Percentiles rank a stretch among this genome's conserved stretches.
Conservation (phyloP, 163 green algal species). For the Volvox carteri region DNA sequence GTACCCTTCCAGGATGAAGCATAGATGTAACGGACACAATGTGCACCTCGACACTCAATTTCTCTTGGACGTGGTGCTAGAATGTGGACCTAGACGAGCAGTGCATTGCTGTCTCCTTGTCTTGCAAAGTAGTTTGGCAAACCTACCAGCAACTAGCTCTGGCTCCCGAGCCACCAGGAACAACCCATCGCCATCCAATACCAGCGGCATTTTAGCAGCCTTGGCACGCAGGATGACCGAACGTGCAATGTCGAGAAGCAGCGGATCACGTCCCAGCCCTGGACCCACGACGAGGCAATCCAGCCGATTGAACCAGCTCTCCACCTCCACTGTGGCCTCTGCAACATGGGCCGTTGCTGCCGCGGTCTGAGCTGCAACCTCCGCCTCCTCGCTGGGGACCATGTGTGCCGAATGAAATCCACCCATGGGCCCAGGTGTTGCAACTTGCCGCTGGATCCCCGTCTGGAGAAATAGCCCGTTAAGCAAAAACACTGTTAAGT, state of each 20-base stretch:
- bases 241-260: conserved; percentile 59
- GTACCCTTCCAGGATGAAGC: no score
- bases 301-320: conserved; percentile 73
- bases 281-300: conserved; percentile 92
- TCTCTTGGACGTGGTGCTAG: no score
- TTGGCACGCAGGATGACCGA: conserved; percentile 44
- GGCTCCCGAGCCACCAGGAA: conserved; percentile 63
- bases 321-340: conserved; percentile 51
- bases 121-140: no score
- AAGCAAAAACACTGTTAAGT: no score
- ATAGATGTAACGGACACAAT: no score
- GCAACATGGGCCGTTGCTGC: conserved; percentile 24
- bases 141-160: conserved; percentile 58
- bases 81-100: no score
- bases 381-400: background rate
- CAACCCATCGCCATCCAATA: conserved; percentile 70
- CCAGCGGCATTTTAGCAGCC: conserved; percentile 56
- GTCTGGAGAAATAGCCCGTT: background rate
- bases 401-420: background rate
- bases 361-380: conserved; percentile 5
- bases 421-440: background rate
- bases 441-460: no score
- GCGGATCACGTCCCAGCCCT: conserved; percentile 87
- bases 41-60: no score
- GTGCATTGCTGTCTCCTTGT: no score